Conservation (phyloP, 495 filamentous ascomycete species). For the Penicillium turbatum region DNA sequence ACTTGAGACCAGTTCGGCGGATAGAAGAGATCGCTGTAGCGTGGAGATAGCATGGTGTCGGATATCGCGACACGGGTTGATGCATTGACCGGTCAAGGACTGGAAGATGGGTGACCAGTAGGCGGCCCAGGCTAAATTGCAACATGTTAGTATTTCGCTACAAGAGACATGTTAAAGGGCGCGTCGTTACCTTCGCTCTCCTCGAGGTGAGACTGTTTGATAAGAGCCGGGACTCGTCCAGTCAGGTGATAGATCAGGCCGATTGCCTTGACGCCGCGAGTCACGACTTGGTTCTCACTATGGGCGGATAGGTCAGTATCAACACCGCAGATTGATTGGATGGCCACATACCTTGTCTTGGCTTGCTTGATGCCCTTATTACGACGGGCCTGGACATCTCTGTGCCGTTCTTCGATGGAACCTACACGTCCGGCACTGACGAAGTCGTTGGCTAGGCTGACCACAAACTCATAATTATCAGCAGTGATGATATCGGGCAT, state of each 20-base stretch:
- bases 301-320: slow-evolving; percentile 8
- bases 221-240: slow-evolving; percentile 72
- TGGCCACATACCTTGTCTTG: slow-evolving; percentile 51
- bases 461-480: slow-evolving; percentile 88
- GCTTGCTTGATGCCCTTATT: slow-evolving; percentile 52
- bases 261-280: slow-evolving; percentile 75
- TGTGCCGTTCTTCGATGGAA: slow-evolving; percentile 71
- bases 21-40: slow-evolving; percentile 81
- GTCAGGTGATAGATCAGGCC: slow-evolving; percentile 76
- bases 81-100: slow-evolving; percentile 80
- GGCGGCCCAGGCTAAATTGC: slow-evolving; percentile 75
- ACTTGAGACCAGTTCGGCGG: slow-evolving; percentile 65
- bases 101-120: slow-evolving; percentile 97
- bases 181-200: slow-evolving; percentile 63
- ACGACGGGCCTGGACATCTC: slow-evolving; percentile 53
- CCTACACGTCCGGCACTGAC: slow-evolving; percentile 80
- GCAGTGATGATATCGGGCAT: slow-evolving; percentile 74
- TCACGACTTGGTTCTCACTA: slow-evolving; percentile 70
- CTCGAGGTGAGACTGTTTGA: slow-evolving; percentile 90
- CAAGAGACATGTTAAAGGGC: neutral
- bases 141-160: slow-evolving; percentile 11
- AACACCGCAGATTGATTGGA: neutral
- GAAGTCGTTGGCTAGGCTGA: slow-evolving; percentile 84
- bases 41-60: slow-evolving; percentile 82
- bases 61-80: slow-evolving; percentile 93